Conservation (phyloP, 225 moss, liverwort and hornwort genomes). For the Antitrichia curtipendula region DNA sequence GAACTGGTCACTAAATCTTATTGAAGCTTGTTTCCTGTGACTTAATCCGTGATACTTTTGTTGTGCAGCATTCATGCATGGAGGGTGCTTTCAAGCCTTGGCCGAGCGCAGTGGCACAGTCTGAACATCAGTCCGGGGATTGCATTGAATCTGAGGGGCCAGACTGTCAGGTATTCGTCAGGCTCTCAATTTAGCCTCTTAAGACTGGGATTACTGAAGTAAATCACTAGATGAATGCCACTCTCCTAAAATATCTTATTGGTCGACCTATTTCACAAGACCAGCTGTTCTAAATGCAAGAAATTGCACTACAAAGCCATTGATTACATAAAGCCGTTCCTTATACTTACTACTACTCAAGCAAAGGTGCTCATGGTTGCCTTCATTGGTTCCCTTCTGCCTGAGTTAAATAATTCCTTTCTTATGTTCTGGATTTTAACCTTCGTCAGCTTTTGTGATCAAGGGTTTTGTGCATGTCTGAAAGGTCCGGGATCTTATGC, state of each 20-base stretch:
- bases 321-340: neutral
- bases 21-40: neutral
- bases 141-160: constrained; percentile 48
- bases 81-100: constrained; percentile 61
- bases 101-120: neutral
- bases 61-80: constrained; percentile 53
- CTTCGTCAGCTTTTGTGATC: neutral
- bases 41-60: neutral
- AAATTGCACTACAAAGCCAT: neutral
- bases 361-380: neutral
- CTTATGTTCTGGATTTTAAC: too few species aligned
- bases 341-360: neutral
- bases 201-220: neutral
- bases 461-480: neutral
- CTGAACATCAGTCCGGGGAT: constrained; percentile 1
- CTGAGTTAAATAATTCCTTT: neutral
- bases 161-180: constrained; percentile 31
- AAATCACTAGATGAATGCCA: neutral
- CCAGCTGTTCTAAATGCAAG: neutral
- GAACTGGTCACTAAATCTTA: neutral
- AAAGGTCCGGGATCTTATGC: neutral
- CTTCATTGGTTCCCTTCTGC: too few species aligned
- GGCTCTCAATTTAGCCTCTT: neutral
- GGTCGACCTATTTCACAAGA: neutral
- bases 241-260: neutral